These are phyloP conservation scores for Saccharomyces pastorianus DNA, from an alignment of 1,139 yeast genomes.

Conservation along the genomic window DNA sequence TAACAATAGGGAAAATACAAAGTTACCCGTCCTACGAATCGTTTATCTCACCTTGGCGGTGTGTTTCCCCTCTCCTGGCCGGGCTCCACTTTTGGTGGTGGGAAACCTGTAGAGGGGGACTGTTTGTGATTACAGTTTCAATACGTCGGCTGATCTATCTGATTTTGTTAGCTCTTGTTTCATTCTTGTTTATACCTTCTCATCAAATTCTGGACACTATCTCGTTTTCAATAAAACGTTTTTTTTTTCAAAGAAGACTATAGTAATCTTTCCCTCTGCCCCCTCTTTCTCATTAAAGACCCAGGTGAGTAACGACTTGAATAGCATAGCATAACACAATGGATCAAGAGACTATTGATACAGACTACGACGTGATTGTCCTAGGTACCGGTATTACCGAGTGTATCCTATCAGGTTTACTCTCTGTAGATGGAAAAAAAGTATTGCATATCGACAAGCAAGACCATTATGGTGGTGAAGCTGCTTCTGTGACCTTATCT, in stretches of 20 bases:
- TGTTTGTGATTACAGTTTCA: not conserved
- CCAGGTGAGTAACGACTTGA: not conserved
- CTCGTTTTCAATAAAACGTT: not conserved
- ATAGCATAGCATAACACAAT: constrained; percentile 5
- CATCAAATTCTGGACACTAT: not conserved
- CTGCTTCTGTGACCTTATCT: constrained; percentile 44
- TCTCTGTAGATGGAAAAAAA: constrained; percentile 94
- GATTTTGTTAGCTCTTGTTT: not conserved
- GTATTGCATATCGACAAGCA: constrained; percentile 94
- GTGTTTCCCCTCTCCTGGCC: not conserved
- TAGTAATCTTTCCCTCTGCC: not conserved
- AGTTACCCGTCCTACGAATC: not conserved
- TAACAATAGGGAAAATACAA: no score
- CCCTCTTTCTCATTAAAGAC: not conserved
- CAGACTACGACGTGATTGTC: constrained; percentile 87
- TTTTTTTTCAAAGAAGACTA: not conserved
- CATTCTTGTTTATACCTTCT: not conserved
- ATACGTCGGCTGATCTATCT: not conserved
- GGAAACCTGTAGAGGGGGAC: not conserved
- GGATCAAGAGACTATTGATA: constrained; percentile 58
- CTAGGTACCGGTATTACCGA: constrained; percentile 87
- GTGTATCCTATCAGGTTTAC: constrained; percentile 86
- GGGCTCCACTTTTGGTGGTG: not conserved
- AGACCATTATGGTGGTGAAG: constrained; percentile 85
- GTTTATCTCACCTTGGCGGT: not conserved